phyloP scores from a whole-genome alignment of 768 basidiomycete species.

The Xerocomellus dryophilus region DNA sequence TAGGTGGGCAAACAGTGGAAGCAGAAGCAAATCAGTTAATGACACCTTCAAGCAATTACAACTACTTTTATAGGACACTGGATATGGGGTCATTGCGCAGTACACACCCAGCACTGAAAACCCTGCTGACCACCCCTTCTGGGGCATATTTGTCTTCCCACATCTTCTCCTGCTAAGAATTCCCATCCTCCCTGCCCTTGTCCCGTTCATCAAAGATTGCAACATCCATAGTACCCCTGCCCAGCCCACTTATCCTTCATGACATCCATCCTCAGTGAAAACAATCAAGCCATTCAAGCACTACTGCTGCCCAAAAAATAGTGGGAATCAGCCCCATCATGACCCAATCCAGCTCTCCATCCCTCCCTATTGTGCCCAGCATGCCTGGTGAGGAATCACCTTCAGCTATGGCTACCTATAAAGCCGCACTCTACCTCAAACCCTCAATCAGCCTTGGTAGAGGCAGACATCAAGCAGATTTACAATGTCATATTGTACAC shows the following conservation, averaged over 20 bases:
- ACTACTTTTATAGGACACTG: neutral
- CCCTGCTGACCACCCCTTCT: neutral
- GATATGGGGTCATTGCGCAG: neutral
- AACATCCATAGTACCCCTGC: too few species aligned
- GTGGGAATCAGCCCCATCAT: too few species aligned
- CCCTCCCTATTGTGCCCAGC: too few species aligned
- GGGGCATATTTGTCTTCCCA: neutral
- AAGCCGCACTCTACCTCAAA: too few species aligned
- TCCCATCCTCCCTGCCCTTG: neutral
- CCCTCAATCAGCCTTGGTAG: too few species aligned
- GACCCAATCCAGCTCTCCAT: too few species aligned
- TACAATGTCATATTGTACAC: neutral
- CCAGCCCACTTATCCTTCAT: neutral
- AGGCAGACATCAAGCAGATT: neutral
- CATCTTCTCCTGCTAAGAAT: neutral
- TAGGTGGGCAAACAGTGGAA: conserved; percentile 1
- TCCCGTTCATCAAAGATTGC: neutral
- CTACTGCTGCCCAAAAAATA: too few species aligned
- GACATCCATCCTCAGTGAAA: too few species aligned
- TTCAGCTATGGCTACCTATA: too few species aligned
- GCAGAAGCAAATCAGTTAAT: neutral
- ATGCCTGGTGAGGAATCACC: too few species aligned
- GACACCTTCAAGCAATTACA: neutral
- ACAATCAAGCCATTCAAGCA: too few species aligned
- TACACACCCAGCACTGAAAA: neutral